Base-by-base conservation (phyloP, 305 asterid species). In the Fraxinus albicans region DNA sequence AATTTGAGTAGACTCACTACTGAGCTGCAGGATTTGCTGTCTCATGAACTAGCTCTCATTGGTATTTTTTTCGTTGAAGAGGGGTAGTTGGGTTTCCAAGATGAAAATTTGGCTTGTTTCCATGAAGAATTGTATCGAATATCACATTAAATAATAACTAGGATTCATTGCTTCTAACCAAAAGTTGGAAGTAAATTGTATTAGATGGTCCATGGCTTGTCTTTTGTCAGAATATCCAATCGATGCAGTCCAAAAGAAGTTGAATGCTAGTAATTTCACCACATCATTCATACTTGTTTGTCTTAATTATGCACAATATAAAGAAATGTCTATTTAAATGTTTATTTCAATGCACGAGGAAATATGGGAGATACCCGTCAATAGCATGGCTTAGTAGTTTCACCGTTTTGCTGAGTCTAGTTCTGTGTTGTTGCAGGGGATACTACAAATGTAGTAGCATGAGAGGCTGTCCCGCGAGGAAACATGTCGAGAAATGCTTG, bases 401-500 rank as follows among this genome's bases (percentile, higher is more conserved):
- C 81, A 65, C 50, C 2, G 27, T 55, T 67, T 12, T 77, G 80
- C 73, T 63, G 73, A 63, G 73, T 63, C 33, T 63, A 8, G 33
- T 40, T 79, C 73, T 67, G 73, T n/a, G 53, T 47, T 60, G 78
- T 19, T 91, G 88, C 92, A 94, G 98, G 92, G 97, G 98, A 82
- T 94, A 94, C 90, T 94, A 94, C 77, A 94, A 94, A 84, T 94
- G 98, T 86, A 94, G 98, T 84, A 94, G 97, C 88, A 88, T 94
- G 94, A 91, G 98, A 90, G 98, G 98, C 36, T 94, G 98, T 78
- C 98, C 98, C 4, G 98, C 98, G 1, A 86, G 98, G 87, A 94
- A 94, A 77, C 98, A 94, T 36, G 98, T 94, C 15, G 98, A 94
- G 88, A 86, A 97, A 85, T 94, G 95, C 85, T 88, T 93, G 88